Base-by-base conservation (phyloP, 192 early-diverging fungal species). In the Rhizophagus clarus region DNA sequence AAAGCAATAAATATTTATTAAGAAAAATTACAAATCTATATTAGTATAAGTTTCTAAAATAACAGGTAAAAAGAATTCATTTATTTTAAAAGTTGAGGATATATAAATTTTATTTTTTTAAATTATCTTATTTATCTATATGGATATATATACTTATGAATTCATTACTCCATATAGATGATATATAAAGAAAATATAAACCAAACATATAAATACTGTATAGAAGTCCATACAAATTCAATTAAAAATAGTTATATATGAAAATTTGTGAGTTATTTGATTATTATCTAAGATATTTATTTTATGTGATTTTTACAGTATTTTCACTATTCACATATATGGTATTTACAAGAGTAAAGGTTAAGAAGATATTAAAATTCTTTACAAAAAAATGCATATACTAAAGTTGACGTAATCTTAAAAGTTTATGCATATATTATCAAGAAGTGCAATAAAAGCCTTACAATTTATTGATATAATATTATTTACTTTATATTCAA, bases 241-340 rank as follows among this genome's bases (percentile, higher is more conserved):
- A 49, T 74, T 4, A 20, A 72, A 61, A 60, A 80, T 24, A 80
- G 69, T 37, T 80, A 80, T 80, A 70, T 78, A 80, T 80, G 42
- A 45, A n/a, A 45, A 80, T 60, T 80, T 80, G 79, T 80, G 67
- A 80, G 79, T 71, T 66, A 72, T 32, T 80, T 80, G 8, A 66
- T 42, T 73, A n/a, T 1, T 68, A 68, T 32, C 66, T 72, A 28
- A 17, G 20, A 56, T 80, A 45, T 80, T 24, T 22, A 72, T 67
- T 79, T 71, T 51, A 72, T 32, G 15, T 72, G 28, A 28, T 34
- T 62, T 17, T 80, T n/a, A n/a, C n/a, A n/a, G n/a, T 56, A 80
- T 72, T 72, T 66, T 79, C 29, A 79, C 37, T 80, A 47, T 80
- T 79, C 17, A 66, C 2, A 71, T 79, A 24, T 37, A 61, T 29